Percentiles rank a stretch among this genome's conserved stretches.
Evolutionary conservation across 768 basidiomycete species (phyloP).

Genomic region (Calocybe gangraenosa): DNA sequence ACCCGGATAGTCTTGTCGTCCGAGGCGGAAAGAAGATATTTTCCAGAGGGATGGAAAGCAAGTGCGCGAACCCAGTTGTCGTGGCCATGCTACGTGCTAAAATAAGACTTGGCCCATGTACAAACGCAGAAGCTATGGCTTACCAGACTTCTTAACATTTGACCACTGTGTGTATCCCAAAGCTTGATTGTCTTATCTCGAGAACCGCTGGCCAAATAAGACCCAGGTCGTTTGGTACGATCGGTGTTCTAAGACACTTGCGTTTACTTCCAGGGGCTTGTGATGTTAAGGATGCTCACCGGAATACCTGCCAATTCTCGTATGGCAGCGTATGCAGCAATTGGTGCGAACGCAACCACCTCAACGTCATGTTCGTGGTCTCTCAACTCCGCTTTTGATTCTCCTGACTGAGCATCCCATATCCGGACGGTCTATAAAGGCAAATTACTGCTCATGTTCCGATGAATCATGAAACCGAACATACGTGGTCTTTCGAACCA

Average conservation of each 20-base stretch:
- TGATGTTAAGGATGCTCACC: slow-evolving; percentile 33
- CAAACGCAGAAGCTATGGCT: slow-evolving; percentile 15
- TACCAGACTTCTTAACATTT: slow-evolving; percentile 74
- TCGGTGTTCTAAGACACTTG: slow-evolving; percentile 42
- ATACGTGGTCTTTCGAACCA: slow-evolving; percentile 85
- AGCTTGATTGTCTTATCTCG: slow-evolving; percentile 90
- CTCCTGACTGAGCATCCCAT: slow-evolving; percentile 69
- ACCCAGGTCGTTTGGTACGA: slow-evolving; percentile 42
- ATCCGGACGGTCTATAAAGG: slow-evolving; percentile 64
- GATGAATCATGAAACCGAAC: slow-evolving; percentile 16
- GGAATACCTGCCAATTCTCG: slow-evolving; percentile 72
- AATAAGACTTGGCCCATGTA: slow-evolving; percentile 9
- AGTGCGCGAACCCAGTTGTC: slow-evolving; percentile 90
- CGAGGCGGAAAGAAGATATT: slow-evolving; percentile 84
- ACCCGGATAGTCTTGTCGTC: slow-evolving; percentile 91
- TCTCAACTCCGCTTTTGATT: slow-evolving; percentile 77
- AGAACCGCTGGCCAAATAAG: slow-evolving; percentile 76
- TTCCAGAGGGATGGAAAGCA: slow-evolving; percentile 87
- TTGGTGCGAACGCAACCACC: slow-evolving; percentile 75
- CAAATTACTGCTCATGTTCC: slow-evolving; percentile 15
- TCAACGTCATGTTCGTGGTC: slow-evolving; percentile 90
- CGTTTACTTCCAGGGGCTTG: slow-evolving; percentile 8
- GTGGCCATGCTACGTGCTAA: slow-evolving; percentile 55
- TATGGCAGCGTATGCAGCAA: slow-evolving; percentile 69
- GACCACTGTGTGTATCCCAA: slow-evolving; percentile 85